Percentiles rank a stretch among this genome's conserved stretches.
These are phyloP conservation scores for Eimeria acervulina DNA, from an alignment of 169 alveolate genomes.

Conservation along the genomic window DNA sequence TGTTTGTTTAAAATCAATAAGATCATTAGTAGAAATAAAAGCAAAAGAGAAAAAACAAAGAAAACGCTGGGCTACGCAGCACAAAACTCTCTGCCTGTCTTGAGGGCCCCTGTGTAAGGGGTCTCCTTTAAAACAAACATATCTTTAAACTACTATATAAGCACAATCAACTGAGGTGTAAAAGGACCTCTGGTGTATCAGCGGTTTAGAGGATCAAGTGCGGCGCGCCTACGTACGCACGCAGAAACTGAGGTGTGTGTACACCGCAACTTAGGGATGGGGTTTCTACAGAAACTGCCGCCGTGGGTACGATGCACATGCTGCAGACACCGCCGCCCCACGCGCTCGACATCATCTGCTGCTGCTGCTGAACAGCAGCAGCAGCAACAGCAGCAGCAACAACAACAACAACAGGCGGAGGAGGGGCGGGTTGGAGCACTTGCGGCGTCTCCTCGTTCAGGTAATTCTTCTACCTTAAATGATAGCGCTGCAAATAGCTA, in stretches of 20 bases:
- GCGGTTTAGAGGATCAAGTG: not conserved
- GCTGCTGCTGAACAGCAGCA: not conserved
- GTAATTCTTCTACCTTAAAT: constrained; percentile 1
- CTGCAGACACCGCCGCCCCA: not conserved
- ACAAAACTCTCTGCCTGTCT: not conserved
- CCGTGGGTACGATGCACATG: constrained; percentile 38
- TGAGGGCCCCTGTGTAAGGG: not conserved
- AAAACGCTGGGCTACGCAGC: not conserved
- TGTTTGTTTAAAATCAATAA: not conserved
- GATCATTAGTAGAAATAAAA: not conserved
- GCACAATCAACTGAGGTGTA: not conserved
- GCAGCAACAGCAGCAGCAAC: not conserved
- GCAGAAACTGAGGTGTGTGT: not conserved
- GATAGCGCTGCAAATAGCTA: not conserved
- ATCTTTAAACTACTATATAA: not conserved
- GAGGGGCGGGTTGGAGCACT: not conserved
- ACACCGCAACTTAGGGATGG: constrained; percentile 1
- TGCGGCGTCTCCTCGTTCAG: not conserved
- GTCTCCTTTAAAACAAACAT: not conserved
- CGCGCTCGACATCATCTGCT: not conserved
- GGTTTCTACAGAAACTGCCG: constrained; percentile 46
- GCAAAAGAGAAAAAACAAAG: not conserved
- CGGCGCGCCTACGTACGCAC: not conserved
- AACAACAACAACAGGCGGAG: not conserved
- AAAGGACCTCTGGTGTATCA: not conserved